Base-by-base conservation (phyloP, 2,329 filamentous ascomycete species). In the Ilyonectria destructans region DNA sequence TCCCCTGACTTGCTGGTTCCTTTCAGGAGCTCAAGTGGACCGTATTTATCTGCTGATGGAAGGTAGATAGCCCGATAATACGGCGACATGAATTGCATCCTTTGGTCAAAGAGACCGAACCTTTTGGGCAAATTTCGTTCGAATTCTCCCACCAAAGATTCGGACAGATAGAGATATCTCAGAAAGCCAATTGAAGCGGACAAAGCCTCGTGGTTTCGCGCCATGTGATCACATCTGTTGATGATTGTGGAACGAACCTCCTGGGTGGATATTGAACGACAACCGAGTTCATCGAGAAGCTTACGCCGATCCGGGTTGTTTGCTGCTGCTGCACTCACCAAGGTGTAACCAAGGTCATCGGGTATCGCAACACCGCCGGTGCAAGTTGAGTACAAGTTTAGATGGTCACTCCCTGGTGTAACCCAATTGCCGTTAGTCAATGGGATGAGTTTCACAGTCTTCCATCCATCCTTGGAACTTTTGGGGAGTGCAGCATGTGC, bases 151-250 rank as follows among this genome's bases (percentile, higher is more conserved):
- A 71, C 19, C 1, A 70, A 37, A 1, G 40, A 46, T 5, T 74
- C 70, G 0, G 72, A 71, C 1, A 68, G 58, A 21, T 75, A 75
- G 6, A 75, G 10, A 5, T 74, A 75, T 9, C 64, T 65, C 1
- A 74, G 43, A 3, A 69, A 65, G 4, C 26, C 26, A 9, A 69
- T 45, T 0, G 73, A 75, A 6, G 58, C 48, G 0, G 23, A 12
- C 1, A 74, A 52, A 1, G 43, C 31, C 3, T 10, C 17, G 3
- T 33, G 21, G 31, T 23, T 67, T 23, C 0, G 51, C 45, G 4
- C 48, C 10, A 37, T 6, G 1, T 26, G 26, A 26, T 26, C 26
- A 31, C 55, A 15, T 59, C 6, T 68, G 17, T 56, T 12, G 2
- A 71, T 31, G 12, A 75, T 68, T 2, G 67, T 2, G 3, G 48